Evolutionary conservation across 768 basidiomycete genomes (phyloP).

Genomic region (Xerocomellus intermedius): DNA sequence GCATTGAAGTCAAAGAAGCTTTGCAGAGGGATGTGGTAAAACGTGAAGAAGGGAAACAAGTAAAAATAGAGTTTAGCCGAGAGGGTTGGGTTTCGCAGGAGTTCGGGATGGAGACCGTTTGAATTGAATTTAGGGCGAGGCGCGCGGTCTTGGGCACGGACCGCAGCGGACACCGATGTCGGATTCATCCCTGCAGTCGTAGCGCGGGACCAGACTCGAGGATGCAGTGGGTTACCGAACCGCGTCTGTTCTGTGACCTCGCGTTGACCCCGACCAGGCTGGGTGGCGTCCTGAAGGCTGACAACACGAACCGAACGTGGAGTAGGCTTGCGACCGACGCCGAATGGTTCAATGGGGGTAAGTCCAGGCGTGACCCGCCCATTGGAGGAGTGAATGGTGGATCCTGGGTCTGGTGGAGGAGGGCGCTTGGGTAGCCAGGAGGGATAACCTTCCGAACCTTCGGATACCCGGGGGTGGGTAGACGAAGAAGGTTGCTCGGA

Average conservation of each 20-base stretch:
- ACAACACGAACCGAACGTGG: constrained; percentile 83
- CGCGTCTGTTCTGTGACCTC: constrained; percentile 54
- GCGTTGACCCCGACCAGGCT: constrained; percentile 41
- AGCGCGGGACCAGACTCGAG: constrained; percentile 60
- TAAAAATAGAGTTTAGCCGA: constrained; percentile 62
- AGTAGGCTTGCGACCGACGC: constrained; percentile 71
- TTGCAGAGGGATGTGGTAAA: constrained; percentile 73
- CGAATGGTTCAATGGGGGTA: constrained; percentile 29
- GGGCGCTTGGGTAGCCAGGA: constrained; percentile 83
- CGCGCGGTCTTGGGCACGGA: constrained; percentile 33
- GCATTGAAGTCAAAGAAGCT: constrained; percentile 90
- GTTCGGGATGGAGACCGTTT: constrained; percentile 62
- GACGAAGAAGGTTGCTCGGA: constrained; percentile 38
- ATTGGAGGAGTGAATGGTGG: constrained; percentile 61
- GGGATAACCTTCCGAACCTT: constrained; percentile 69
- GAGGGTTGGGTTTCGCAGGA: constrained; percentile 59
- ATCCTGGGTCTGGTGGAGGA: constrained; percentile 70
- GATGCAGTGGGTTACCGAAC: constrained; percentile 38
- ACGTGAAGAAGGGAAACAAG: constrained; percentile 65
- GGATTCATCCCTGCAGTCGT: constrained; percentile 45
- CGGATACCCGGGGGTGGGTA: constrained; percentile 34
- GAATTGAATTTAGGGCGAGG: constrained; percentile 67
- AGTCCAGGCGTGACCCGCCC: constrained; percentile 36
- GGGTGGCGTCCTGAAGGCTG: constrained; percentile 54
- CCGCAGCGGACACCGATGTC: constrained; percentile 42